These are phyloP conservation scores for Stephania cephalantha DNA, from an alignment of 164 flowering plant species.

Conservation along the genomic window DNA sequence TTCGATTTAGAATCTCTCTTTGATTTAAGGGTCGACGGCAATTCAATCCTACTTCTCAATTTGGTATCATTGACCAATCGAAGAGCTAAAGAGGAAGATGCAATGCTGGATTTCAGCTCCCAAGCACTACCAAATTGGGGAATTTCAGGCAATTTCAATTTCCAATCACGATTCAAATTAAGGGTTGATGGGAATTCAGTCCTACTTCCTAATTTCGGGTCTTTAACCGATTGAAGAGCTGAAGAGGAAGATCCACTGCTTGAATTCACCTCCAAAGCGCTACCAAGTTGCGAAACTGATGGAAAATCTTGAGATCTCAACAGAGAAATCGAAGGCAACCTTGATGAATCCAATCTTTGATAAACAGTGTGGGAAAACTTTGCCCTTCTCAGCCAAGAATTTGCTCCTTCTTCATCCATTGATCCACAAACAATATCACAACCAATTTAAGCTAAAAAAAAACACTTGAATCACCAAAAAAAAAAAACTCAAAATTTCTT, in stretches of 20 bases:
- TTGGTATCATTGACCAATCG: neutral
- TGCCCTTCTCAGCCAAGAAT: conserved; percentile 83
- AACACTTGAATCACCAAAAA: neutral
- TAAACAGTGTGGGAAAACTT: conserved; percentile 68
- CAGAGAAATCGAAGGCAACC: conserved; percentile 32
- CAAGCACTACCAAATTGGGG: too few species aligned
- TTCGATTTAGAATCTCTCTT: neutral
- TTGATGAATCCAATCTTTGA: conserved; percentile 49
- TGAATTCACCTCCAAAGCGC: conserved; percentile 26
- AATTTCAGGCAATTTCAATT: neutral
- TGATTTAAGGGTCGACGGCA: neutral
- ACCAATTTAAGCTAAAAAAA: neutral
- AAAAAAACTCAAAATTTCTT: neutral
- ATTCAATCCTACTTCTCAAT: neutral
- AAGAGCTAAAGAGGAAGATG: neutral
- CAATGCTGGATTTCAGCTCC: too few species aligned
- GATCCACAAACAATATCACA: neutral
- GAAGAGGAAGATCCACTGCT: conserved; percentile 5
- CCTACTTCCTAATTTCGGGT: neutral
- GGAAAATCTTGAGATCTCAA: conserved; percentile 12
- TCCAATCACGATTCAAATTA: neutral
- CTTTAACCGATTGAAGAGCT: neutral
- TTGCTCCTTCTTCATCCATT: conserved; percentile 52
- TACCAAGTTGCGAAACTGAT: conserved; percentile 8
- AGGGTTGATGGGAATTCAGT: neutral